phyloP scores from a whole-genome alignment of 352 stramenopile genomes.

The Aphanomyces euteiches region DNA sequence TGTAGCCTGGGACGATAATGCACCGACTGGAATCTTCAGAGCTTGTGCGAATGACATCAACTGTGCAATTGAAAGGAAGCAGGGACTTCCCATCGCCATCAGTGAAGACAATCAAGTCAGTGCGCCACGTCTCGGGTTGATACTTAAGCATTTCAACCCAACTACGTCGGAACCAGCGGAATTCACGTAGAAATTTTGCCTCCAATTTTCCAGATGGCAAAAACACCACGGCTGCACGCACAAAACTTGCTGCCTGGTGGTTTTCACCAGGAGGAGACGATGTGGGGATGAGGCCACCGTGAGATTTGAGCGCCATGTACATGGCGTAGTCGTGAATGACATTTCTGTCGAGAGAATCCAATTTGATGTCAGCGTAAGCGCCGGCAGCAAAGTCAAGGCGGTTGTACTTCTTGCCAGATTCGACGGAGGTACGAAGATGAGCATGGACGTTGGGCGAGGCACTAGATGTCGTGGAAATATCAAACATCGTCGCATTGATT shows the following conservation, averaged over 20 bases:
- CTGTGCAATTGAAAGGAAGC: slow-evolving; percentile 15
- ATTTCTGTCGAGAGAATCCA: background rate
- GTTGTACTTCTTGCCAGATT: background rate
- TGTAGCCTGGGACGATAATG: slow-evolving; percentile 10
- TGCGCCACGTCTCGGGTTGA: slow-evolving; percentile 14
- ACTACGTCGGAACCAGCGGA: slow-evolving; percentile 18
- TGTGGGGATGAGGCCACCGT: background rate
- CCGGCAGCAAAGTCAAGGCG: background rate
- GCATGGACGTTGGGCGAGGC: background rate
- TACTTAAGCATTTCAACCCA: slow-evolving; percentile 5
- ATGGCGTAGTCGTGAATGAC: background rate
- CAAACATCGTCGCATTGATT: background rate
- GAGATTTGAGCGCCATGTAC: slow-evolving; percentile 7
- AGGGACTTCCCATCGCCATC: background rate
- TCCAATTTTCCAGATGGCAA: slow-evolving; percentile 4
- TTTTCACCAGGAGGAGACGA: background rate
- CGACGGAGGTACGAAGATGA: background rate
- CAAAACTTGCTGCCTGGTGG: background rate
- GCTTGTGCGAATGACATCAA: background rate
- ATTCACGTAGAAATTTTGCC: background rate
- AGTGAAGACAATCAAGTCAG: slow-evolving; percentile 14
- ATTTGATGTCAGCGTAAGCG: background rate
- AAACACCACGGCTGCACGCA: slow-evolving; percentile 13
- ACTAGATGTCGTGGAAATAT: background rate
- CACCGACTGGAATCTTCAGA: background rate